Evolutionary conservation across 495 filamentous ascomycete species (phyloP).

Genomic region (Podospora didyma): DNA sequence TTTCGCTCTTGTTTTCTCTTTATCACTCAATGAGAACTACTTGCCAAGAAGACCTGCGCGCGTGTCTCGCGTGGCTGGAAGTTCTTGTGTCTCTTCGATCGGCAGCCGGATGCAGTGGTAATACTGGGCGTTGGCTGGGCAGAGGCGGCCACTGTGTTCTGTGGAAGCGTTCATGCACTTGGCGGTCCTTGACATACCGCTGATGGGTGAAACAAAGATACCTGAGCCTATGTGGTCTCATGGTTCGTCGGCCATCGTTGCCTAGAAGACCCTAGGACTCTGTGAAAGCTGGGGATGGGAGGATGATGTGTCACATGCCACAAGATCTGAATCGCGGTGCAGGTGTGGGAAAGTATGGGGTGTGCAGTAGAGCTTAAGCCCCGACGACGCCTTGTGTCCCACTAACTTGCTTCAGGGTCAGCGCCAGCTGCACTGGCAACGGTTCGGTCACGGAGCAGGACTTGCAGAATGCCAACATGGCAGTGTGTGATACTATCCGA

Average conservation of each 20-base stretch:
- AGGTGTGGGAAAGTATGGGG: conserved; percentile 28
- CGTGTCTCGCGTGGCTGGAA: not conserved
- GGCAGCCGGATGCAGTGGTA: not conserved
- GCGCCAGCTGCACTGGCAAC: conserved; percentile 13
- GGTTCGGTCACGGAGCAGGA: conserved; percentile 16
- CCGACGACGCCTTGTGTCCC: conserved; percentile 24
- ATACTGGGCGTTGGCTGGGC: not conserved
- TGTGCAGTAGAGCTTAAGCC: conserved; percentile 19
- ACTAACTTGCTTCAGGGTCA: conserved; percentile 1
- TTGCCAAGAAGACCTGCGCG: not conserved
- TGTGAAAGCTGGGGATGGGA: conserved; percentile 20
- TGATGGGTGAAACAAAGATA: conserved; percentile 26
- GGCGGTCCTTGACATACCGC: conserved; percentile 10
- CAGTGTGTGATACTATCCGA: conserved; percentile 14
- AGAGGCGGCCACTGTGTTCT: not conserved
- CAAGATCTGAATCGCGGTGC: conserved; percentile 31
- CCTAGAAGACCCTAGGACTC: conserved; percentile 19
- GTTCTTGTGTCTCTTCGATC: not conserved
- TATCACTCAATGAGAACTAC: no score
- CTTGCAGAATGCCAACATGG: conserved; percentile 21
- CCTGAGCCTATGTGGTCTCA: conserved; percentile 18
- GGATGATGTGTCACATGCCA: conserved; percentile 38
- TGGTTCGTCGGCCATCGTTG: conserved; percentile 21
- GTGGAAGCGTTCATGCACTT: conserved; percentile 20
- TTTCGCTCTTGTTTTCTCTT: no score